Percentiles rank a stretch among this genome's conserved stretches.
Conservation (phyloP, 441 rosid species). For the Adansonia grandidieri region DNA sequence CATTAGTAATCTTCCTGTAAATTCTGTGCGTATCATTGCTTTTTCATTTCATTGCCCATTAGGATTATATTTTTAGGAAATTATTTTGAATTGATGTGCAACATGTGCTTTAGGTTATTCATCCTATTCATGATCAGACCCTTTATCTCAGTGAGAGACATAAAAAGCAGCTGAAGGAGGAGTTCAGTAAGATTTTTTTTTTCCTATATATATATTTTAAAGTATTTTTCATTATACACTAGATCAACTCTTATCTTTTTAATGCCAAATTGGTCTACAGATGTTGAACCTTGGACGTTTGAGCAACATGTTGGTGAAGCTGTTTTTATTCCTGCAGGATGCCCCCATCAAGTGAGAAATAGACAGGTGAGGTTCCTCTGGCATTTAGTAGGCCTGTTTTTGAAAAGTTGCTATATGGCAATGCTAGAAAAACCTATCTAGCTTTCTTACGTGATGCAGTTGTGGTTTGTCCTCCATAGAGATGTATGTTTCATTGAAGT, state of each 20-base stretch:
- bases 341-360: constrained; percentile 54
- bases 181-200: constrained; percentile 43
- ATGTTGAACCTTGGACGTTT: constrained; percentile 52
- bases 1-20: constrained; percentile 42
- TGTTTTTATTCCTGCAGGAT: constrained; percentile 49
- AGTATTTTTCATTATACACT: not conserved
- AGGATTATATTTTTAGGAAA: constrained; percentile 6
- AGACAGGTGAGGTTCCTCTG: constrained; percentile 35
- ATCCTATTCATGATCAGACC: constrained; percentile 51
- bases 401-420: not conserved
- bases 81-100: constrained; percentile 26
- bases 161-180: constrained; percentile 47
- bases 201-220: not conserved
- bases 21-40: constrained; percentile 38
- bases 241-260: constrained; percentile 17
- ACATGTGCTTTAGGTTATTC: constrained; percentile 37
- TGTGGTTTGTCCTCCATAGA: constrained; percentile 9
- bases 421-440: not conserved
- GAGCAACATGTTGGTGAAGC: constrained; percentile 49
- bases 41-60: constrained; percentile 5
- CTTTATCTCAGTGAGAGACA: constrained; percentile 42
- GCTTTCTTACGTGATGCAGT: constrained; percentile 7
- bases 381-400: not conserved
- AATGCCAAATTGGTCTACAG: constrained; percentile 29
- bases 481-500: not conserved